phyloP scores from a whole-genome alignment of 2,329 filamentous ascomycete genomes.

The Colletotrichum sp. region DNA sequence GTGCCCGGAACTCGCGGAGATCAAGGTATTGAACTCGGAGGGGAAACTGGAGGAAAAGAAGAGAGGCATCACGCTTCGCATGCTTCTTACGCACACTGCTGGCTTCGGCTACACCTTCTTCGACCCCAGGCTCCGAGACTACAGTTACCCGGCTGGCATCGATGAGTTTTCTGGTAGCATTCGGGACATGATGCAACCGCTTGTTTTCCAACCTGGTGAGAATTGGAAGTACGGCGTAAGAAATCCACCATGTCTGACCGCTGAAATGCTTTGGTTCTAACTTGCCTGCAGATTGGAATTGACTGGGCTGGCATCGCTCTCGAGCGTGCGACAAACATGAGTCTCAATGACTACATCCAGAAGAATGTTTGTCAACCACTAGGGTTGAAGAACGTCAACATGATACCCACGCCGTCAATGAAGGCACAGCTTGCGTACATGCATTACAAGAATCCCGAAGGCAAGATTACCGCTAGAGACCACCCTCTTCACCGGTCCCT shows the following conservation, averaged over 20 bases:
- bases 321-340: slow-evolving; percentile 46
- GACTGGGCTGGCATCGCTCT: slow-evolving; percentile 60
- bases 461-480: slow-evolving; percentile 44
- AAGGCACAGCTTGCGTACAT: slow-evolving; percentile 60
- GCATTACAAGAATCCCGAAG: slow-evolving; percentile 54
- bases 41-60: slow-evolving; percentile 47
- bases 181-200: slow-evolving; percentile 54
- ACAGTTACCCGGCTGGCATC: slow-evolving; percentile 50
- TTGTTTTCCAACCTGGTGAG: slow-evolving; percentile 68
- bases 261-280: slow-evolving; percentile 26
- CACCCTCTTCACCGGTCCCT: slow-evolving; percentile 53
- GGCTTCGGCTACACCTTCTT: slow-evolving; percentile 65
- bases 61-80: slow-evolving; percentile 58
- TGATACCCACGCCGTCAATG: slow-evolving; percentile 62
- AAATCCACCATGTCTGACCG: not conserved
- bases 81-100: slow-evolving; percentile 60
- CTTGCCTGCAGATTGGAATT: slow-evolving; percentile 38
- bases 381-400: slow-evolving; percentile 52
- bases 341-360: slow-evolving; percentile 54
- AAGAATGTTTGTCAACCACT: slow-evolving; percentile 52
- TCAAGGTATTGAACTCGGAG: slow-evolving; percentile 48
- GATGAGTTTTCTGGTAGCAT: slow-evolving; percentile 63
- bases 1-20: slow-evolving; percentile 52
- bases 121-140: slow-evolving; percentile 52
- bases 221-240: slow-evolving; percentile 65